A percentile compares a stretch with the other conserved stretches of the same genome.
Evolutionary conservation across 139 green algal species (phyloP).

Genomic region (Chlorella vulgaris): DNA sequence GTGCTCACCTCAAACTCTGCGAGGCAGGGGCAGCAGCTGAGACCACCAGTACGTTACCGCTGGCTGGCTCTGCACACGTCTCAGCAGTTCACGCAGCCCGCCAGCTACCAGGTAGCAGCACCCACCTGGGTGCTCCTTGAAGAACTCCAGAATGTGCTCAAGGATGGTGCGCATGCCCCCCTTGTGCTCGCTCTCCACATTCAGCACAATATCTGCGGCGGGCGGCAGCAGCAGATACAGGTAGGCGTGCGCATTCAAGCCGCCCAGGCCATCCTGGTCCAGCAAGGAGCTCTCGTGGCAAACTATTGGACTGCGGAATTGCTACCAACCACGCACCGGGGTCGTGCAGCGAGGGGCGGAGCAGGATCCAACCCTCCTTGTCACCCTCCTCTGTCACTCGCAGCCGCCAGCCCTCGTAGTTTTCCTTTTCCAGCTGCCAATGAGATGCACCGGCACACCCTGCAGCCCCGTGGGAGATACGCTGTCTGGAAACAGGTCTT

Average conservation of each 20-base stretch:
- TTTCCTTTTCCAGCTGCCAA: constrained; percentile 79
- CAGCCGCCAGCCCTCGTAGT: constrained; percentile 89
- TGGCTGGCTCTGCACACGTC: too few species aligned
- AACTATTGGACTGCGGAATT: neutral
- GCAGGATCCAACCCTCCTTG: constrained; percentile 86
- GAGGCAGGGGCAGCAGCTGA: neutral
- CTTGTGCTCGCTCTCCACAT: constrained; percentile 71
- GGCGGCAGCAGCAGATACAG: neutral
- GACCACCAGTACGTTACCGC: neutral
- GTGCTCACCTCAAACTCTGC: constrained; percentile 32
- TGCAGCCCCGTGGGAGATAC: neutral
- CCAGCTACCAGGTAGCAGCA: neutral
- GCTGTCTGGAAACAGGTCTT: too few species aligned
- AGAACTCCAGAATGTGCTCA: constrained; percentile 44
- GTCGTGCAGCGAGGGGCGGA: constrained; percentile 90
- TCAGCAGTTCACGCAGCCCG: too few species aligned
- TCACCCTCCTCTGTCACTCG: constrained; percentile 68
- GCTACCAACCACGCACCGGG: constrained; percentile 43
- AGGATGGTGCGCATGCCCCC: constrained; percentile 55
- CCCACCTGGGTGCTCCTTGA: constrained; percentile 32
- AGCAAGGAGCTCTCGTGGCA: too few species aligned
- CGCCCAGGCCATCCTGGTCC: neutral
- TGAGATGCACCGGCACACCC: constrained; percentile 32
- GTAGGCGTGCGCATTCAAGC: neutral
- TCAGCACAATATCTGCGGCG: constrained; percentile 55